Conservation (phyloP, 208 protist species). For the Tetramitus jugosus region DNA sequence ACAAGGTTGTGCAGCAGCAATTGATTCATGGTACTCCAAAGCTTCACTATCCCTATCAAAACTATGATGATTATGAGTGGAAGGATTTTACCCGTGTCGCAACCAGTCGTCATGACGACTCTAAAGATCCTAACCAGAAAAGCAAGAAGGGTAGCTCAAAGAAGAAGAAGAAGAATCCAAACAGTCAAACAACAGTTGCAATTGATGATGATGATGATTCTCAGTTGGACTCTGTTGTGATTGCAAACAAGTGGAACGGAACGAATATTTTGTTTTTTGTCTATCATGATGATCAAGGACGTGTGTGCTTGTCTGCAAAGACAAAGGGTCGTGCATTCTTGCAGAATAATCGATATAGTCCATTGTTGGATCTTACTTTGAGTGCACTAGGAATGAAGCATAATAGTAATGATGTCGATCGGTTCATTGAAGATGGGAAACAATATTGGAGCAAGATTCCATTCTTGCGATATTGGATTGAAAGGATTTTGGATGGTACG, state of each 20-base stretch:
- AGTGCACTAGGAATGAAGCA: not conserved
- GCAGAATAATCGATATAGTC: not conserved
- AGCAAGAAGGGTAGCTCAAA: not conserved
- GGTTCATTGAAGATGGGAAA: too few relatives aligned
- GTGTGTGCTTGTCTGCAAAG: not conserved
- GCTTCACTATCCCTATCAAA: not conserved
- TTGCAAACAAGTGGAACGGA: slow-evolving; percentile 15
- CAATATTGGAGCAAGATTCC: too few relatives aligned
- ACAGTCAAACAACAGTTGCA: not conserved
- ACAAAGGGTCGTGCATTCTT: not conserved
- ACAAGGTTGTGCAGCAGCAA: not conserved
- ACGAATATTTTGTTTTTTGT: not conserved
- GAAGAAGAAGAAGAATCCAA: not conserved
- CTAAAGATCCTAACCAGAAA: not conserved
- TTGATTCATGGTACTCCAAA: not conserved
- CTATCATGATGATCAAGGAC: not conserved
- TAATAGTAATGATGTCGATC: not conserved
- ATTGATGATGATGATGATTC: not conserved
- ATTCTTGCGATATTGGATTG: not conserved
- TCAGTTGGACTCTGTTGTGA: not conserved
- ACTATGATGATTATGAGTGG: not conserved
- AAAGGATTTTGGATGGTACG: too few relatives aligned
- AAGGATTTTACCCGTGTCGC: not conserved
- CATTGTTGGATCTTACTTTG: not conserved
- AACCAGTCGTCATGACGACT: not conserved